These are phyloP conservation scores for Talaromyces funiculosus DNA, from an alignment of 2,329 filamentous ascomycete species.

Conservation along the genomic window DNA sequence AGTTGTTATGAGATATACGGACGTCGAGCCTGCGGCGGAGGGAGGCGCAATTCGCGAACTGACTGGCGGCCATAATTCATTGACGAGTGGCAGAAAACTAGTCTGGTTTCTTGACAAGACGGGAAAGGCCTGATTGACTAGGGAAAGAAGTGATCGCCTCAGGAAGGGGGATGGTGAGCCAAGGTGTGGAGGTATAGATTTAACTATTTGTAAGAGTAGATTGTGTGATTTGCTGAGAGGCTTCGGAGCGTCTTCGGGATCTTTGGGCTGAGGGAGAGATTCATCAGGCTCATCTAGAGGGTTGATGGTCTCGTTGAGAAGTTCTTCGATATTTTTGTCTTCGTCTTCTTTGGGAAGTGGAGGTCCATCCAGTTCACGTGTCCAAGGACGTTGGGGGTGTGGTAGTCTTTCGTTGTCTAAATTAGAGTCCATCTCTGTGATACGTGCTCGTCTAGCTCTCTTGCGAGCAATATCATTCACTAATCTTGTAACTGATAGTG, in stretches of 20 bases:
- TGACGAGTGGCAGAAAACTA: constrained; percentile 79
- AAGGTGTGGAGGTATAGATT: constrained; percentile 82
- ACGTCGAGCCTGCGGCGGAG: constrained; percentile 45
- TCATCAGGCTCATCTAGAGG: constrained; percentile 26
- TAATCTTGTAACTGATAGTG: constrained; percentile 29
- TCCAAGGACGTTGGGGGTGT: constrained; percentile 32
- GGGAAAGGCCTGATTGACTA: constrained; percentile 67
- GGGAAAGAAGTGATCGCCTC: constrained; percentile 68
- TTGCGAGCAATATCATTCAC: constrained; percentile 30
- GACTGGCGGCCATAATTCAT: constrained; percentile 84
- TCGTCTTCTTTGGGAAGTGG: constrained; percentile 21
- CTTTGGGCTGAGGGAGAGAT: constrained; percentile 33
- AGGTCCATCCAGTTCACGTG: constrained; percentile 21
- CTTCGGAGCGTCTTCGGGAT: constrained; percentile 52
- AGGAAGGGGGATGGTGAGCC: constrained; percentile 76
- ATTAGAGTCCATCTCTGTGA: constrained; percentile 19
- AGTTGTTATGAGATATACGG: constrained; percentile 19
- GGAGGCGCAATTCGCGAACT: constrained; percentile 32
- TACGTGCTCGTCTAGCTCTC: constrained; percentile 26
- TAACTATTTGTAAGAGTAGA: constrained; percentile 75
- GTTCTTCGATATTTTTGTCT: constrained; percentile 19
- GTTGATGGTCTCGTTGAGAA: constrained; percentile 13
- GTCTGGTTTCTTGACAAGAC: constrained; percentile 72
- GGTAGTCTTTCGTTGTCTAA: constrained; percentile 21
- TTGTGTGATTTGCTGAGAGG: constrained; percentile 69